phyloP scores from a whole-genome alignment of 2,329 filamentous ascomycete species.

The Diaporthe humulicola region DNA sequence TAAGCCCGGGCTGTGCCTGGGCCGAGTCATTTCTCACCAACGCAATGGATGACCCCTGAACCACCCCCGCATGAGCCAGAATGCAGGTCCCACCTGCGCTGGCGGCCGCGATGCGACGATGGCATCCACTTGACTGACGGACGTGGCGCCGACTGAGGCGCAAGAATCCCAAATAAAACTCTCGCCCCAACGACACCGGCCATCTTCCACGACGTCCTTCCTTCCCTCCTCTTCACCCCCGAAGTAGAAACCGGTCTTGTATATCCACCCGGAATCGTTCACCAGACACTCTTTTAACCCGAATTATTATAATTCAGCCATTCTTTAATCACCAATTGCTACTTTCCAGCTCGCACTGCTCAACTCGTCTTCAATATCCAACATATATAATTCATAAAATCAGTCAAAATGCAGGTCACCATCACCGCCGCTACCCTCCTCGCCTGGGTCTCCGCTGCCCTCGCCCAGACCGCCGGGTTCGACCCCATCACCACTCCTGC shows the following conservation, averaged over 20 bases:
- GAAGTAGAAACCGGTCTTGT: constrained; percentile 14
- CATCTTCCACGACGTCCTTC: constrained; percentile 1
- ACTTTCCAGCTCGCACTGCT: neutral
- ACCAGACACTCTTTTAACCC: constrained; percentile 19
- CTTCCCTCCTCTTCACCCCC: constrained; percentile 4
- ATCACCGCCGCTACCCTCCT: constrained; percentile 62
- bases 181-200: constrained; percentile 29
- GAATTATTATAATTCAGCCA: constrained; percentile 25
- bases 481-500: constrained; percentile 65
- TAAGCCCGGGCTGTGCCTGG: constrained; percentile 30
- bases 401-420: constrained; percentile 72
- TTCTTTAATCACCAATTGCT: constrained; percentile 33
- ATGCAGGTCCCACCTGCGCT: constrained; percentile 1
- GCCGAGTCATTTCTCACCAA: constrained; percentile 20
- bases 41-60: constrained; percentile 28
- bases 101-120: constrained; percentile 5
- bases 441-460: constrained; percentile 63
- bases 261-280: neutral
- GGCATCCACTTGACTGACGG: constrained; percentile 20
- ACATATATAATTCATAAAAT: constrained; percentile 5
- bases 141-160: constrained; percentile 19
- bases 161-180: constrained; percentile 35
- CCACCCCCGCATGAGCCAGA: constrained; percentile 23
- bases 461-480: constrained; percentile 69
- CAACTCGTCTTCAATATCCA: constrained; percentile 12